Base-by-base conservation (phyloP, 106 monocot species). In the Alisma plantagoaquatica region DNA sequence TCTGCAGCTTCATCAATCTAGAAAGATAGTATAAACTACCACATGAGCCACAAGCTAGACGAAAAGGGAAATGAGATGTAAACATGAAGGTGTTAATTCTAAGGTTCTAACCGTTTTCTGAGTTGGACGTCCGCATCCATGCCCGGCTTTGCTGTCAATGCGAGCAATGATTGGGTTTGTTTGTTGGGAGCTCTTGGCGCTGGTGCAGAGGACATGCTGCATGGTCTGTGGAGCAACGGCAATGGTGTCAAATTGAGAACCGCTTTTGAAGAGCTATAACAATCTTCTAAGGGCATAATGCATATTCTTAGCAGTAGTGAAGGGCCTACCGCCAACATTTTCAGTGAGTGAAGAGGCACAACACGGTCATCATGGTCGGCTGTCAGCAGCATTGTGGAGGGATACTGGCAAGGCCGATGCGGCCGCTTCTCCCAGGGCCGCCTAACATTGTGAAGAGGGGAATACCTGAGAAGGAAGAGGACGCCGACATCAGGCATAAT, bases 341-440 rank as follows among this genome's bases (percentile, higher is more conserved):
- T 92, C 65, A 92, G 45, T 10, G 92, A 82, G 53, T 92, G 92
- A 48, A 82, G 70, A 21, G 92, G 86, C 56, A 92, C 92, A 23
- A 86, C 92, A 47, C 92, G 86, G 48, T 92, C 92, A 66, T 92
- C 92, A 57, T 92, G 86, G 54, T 92, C 92, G 48, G 86, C 92
- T 26, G 86, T 92, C 50, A 92, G 53, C 46, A 92, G 33, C 86
- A 92, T 76, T 19, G 73, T 82, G 49, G 92, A 27, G 23, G 92
- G 92, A 49, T 92, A 92, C 51, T 92, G 92, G 32, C 61, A 53
- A 54, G 57, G 24, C 17, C 29, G 29, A 57, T 47, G 49, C 17
- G 44, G 28, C 24, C 24, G 49, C 29, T 70, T 61, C 42, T 86
- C 92, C 82, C 78, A 79, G 20, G 86, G 86, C 63, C 76, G 77